phyloP scores from a whole-genome alignment of 495 filamentous ascomycete species.

The Polyplosphaeria fusca region DNA sequence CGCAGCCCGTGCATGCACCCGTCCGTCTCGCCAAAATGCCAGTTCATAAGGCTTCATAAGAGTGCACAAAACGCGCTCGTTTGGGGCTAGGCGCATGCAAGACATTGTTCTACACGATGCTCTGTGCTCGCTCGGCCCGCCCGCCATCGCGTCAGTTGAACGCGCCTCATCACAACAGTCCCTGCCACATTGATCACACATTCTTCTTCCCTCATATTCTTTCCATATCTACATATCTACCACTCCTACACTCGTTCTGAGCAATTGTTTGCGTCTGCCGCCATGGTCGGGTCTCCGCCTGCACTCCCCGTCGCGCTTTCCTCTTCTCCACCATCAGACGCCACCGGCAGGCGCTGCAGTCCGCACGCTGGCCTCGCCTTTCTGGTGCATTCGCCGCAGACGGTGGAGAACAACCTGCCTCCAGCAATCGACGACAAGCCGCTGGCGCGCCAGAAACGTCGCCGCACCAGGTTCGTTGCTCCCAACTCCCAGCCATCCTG shows the following conservation, averaged over 20 bases:
- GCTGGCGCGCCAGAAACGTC: slow-evolving; percentile 64
- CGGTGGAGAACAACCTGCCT: slow-evolving; percentile 58
- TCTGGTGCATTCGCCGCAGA: slow-evolving; percentile 65
- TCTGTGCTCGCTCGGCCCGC: slow-evolving; percentile 8
- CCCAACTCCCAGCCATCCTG: background rate
- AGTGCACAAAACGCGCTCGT: too few relatives aligned
- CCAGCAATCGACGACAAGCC: slow-evolving; percentile 66
- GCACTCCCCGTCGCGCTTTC: background rate
- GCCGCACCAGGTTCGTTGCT: slow-evolving; percentile 54
- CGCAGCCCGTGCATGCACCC: too few relatives aligned
- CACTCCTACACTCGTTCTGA: background rate
- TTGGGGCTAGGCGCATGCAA: slow-evolving; percentile 11
- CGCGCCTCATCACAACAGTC: slow-evolving; percentile 21
- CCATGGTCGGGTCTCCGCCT: too few relatives aligned
- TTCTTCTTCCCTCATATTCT: background rate
- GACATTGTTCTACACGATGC: slow-evolving; percentile 17
- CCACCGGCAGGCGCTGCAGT: slow-evolving; percentile 7
- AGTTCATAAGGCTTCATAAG: too few relatives aligned
- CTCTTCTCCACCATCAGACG: slow-evolving; percentile 18
- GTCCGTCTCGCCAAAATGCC: too few relatives aligned
- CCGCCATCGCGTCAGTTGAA: background rate
- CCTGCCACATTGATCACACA: slow-evolving; percentile 7
- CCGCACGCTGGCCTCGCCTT: slow-evolving; percentile 51
- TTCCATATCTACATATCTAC: background rate
- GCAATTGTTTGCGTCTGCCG: background rate